Evolutionary conservation across 352 stramenopile genomes (phyloP), one percentile per base, ranked within the genome.

Genomic region (Pythium inflatum): DNA sequence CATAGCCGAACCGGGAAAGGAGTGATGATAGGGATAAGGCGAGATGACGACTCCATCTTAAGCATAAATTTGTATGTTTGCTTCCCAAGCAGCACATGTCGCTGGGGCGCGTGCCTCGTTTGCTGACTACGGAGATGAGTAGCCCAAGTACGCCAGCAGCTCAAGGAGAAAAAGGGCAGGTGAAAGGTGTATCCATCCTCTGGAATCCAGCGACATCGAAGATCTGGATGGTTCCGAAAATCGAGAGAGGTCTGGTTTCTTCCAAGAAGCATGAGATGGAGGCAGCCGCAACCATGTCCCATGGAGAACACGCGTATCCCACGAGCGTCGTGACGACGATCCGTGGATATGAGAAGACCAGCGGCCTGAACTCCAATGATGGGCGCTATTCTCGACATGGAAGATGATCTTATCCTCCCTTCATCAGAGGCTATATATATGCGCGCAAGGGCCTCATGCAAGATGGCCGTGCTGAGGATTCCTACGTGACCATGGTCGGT

Each of bases 91-190:
- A 59, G 13, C 62, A 18, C 53, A 64, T 63, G 62, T 68, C 50
- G 53, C 50, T 31, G 28, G 14, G 7, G 8, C 18, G 8, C 18
- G 14, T 55, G 62, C 54, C 62, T 34, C 41, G 51, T 62, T 62
- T 69, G 40, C 62, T 65, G 63, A 58, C 54, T 70, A 64, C 63
- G 55, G 33, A 46, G 63, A 70, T 70, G 63, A 49, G 63, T 55
- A 45, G 40, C 12, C n/a, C 7, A 45, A 50, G 62, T 51, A 54
- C 30, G 53, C 46, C 49, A 68, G 28, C 3, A 18, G 8, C 27
- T n/a, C n/a, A 14, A 40, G 20, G 27, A 68, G 48, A 68, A 51
- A 68, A 62, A 45, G 53, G 33, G 22, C 57, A 55, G 4, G 5
- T 25, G 28, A 51, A 40, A 51, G 28, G 57, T 64, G 57, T 64